These are phyloP conservation scores for Leccinum fibrillosum DNA, from an alignment of 768 basidiomycete genomes.

Conservation along the genomic window DNA sequence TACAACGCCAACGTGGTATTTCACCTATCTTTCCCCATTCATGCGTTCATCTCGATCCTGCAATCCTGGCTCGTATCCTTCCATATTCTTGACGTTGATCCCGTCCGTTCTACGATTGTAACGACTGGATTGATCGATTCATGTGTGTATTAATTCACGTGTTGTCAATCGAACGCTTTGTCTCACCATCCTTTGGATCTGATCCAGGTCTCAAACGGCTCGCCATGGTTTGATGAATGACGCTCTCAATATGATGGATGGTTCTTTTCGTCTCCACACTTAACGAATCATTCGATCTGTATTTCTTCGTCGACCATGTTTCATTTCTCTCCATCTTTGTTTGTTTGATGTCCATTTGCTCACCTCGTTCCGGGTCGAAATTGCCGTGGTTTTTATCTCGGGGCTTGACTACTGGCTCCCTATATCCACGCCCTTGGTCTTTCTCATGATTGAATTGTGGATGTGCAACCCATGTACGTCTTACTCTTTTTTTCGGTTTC, in stretches of 20 bases:
- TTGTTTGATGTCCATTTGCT: not conserved
- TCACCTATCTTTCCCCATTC: slow-evolving; percentile 14
- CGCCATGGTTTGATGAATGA: slow-evolving; percentile 1
- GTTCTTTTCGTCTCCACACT: not conserved
- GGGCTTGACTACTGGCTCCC: not conserved
- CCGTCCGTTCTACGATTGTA: not conserved
- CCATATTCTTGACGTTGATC: not conserved
- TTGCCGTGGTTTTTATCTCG: not conserved
- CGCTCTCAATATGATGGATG: slow-evolving; percentile 10
- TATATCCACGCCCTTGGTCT: not conserved
- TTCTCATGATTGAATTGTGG: not conserved
- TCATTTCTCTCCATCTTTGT: not conserved
- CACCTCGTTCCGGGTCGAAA: not conserved
- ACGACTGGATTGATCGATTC: not conserved
- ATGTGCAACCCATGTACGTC: slow-evolving; percentile 7
- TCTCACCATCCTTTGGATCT: not conserved
- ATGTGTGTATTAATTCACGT: not conserved
- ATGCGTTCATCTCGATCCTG: not conserved
- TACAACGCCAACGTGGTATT: slow-evolving; percentile 1
- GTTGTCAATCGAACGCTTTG: not conserved
- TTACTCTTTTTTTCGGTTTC: not conserved
- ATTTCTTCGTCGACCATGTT: not conserved
- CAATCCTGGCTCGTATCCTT: not conserved
- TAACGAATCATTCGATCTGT: slow-evolving; percentile 1
- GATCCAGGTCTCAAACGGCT: slow-evolving; percentile 1